phyloP scores from a whole-genome alignment of 345 rosid genomes.

The Durio zibethinus region DNA sequence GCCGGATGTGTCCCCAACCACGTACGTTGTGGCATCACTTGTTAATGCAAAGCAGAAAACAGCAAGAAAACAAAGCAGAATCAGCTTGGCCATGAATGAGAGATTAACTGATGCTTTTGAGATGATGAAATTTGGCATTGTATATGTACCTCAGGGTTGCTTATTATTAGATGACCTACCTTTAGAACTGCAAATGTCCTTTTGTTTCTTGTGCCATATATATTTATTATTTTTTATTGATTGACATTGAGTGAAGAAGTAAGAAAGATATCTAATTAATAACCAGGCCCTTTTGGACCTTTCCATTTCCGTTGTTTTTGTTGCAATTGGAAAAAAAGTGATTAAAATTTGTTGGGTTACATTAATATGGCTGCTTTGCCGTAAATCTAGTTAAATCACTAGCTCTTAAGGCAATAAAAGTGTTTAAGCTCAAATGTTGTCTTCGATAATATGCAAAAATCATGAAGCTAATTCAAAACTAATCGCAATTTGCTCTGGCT shows the following conservation, averaged over 20 bases:
- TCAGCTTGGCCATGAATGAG: constrained; percentile 33
- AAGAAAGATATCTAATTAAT: constrained; percentile 8
- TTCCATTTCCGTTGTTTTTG: constrained; percentile 17
- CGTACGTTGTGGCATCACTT: constrained; percentile 54
- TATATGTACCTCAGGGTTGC: constrained; percentile 20
- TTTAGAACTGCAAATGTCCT: constrained; percentile 19
- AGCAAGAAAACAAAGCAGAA: constrained; percentile 30
- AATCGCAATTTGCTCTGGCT: too few species aligned
- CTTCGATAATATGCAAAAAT: too few species aligned
- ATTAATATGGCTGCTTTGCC: too few species aligned
- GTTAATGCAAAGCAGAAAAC: constrained; percentile 26
- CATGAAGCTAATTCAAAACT: too few species aligned
- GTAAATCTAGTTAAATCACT: too few species aligned
- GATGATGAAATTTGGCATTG: not conserved
- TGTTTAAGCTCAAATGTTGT: too few species aligned
- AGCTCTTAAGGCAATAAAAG: too few species aligned
- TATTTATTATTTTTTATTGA: not conserved
- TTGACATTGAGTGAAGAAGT: not conserved
- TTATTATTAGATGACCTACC: constrained; percentile 41
- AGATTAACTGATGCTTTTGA: not conserved
- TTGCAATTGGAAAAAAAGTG: not conserved
- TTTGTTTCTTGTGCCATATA: too few species aligned
- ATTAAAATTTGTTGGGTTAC: not conserved
- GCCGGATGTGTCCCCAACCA: constrained; percentile 78
- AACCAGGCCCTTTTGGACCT: constrained; percentile 20